Percentiles rank a stretch among this genome's conserved stretches.
Evolutionary conservation across 1,139 yeast species (phyloP).

Genomic region (Suhomyces anneliseae): DNA sequence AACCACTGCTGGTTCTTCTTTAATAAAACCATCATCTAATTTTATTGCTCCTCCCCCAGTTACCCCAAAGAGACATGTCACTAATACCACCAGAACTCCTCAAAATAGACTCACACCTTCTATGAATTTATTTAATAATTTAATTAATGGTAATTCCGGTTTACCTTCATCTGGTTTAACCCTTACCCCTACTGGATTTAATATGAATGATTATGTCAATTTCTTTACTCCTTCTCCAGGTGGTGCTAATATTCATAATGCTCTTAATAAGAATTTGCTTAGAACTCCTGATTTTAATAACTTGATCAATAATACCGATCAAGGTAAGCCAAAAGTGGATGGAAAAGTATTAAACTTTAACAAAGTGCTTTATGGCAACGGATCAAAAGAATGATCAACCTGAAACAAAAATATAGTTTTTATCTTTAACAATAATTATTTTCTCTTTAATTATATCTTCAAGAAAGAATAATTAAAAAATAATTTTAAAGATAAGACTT

Average conservation of each 20-base stretch:
- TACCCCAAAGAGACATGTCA: conserved; percentile 44
- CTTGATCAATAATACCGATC: conserved; percentile 19
- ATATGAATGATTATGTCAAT: conserved; percentile 79
- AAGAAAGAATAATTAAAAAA: no score
- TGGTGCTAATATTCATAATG: conserved; percentile 19
- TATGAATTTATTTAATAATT: conserved; percentile 32
- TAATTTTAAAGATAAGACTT: no score
- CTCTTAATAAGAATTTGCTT: conserved; percentile 29
- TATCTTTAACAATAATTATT: neutral
- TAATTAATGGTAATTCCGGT: conserved; percentile 25
- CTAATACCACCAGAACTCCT: conserved; percentile 38
- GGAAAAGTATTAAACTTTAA: conserved; percentile 49
- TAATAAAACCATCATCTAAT: conserved; percentile 10
- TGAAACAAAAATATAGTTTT: neutral
- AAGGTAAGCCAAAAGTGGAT: conserved; percentile 31
- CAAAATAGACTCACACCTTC: conserved; percentile 48
- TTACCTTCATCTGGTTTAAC: conserved; percentile 47
- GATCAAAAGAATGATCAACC: conserved; percentile 9
- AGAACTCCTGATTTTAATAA: conserved; percentile 47
- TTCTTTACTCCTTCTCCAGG: conserved; percentile 76
- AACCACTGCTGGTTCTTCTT: conserved; percentile 15
- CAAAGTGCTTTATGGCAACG: conserved; percentile 32
- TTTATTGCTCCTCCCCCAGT: conserved; percentile 48
- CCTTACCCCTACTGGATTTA: conserved; percentile 69
- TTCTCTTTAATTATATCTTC: neutral